Base-by-base conservation (phyloP, 768 basidiomycete species). In the Termitomyces titanicus region DNA sequence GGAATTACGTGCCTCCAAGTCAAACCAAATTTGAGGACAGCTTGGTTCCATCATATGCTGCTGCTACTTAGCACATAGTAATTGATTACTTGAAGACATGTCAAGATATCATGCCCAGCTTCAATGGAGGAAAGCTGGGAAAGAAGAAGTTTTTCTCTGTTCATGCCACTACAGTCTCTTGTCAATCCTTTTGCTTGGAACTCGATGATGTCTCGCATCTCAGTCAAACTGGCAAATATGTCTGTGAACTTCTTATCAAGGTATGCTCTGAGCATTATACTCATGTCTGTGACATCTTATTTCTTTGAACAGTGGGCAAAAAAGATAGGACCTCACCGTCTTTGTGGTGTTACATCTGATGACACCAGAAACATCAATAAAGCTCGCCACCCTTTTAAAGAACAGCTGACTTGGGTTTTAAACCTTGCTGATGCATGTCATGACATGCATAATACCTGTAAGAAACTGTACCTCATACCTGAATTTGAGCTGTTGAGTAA, bases 401-500 rank as follows among this genome's bases (percentile, higher is more conserved):
- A 15, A 4, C 17, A 4, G 7, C n/a, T 29, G 27, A 13, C 7
- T 9, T 8, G 8, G 17, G 18, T 46, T 2, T 29, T 27, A 25
- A n/a, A 46, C 22, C 8, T 44, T 1, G 24, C 43, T n/a, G 43
- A 44, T 44, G 43, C 43, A 44, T 44, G 43, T 27, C 24, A 44
- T 44, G 25, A 44, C 25, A 13, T 44, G 17, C 24, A 44, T 22
- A 44, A 44, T 29, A 44, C 43, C 8, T 24, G 12, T 9, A 44
- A 44, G 27, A 13, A 44, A 1, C 24, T 44, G 13, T 44, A 13
- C 25, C 24, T 13, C 2, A 15, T 44, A 44, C 22, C 52, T 53
- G 44, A 53, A 33, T 53, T 53, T 53, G 38, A 46, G 10, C 52
- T 20, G 9, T 43, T 53, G 54, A 61, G 51, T 61, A n/a, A n/a